Percentiles rank a stretch among this genome's conserved stretches.
Evolutionary conservation across 2,329 filamentous ascomycete species (phyloP).

Genomic region (Diaporthe citrichinensis): DNA sequence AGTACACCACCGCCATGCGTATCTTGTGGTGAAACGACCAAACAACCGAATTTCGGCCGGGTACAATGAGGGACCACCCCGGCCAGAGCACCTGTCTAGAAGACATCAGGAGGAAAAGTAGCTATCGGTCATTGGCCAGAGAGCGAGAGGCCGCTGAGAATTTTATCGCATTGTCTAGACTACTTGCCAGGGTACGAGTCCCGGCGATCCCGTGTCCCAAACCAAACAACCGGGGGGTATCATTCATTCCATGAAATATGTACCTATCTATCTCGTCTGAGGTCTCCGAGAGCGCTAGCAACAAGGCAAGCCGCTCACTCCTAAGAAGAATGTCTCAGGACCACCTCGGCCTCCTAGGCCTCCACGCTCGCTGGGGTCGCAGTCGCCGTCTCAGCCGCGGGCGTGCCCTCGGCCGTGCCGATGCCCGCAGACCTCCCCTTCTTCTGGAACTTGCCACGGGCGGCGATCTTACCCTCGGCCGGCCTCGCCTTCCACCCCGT

Average conservation of each 20-base stretch:
- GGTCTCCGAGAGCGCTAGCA: not conserved
- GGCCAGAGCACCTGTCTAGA: not conserved
- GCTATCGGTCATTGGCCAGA: not conserved
- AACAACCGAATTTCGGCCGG: not conserved
- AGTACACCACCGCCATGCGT: not conserved
- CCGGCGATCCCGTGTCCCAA: not conserved
- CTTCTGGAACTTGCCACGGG: constrained; percentile 83
- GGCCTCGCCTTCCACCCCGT: constrained; percentile 87
- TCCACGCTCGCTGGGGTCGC: constrained; percentile 24
- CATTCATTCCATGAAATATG: constrained; percentile 35
- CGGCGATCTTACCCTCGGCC: constrained; percentile 83
- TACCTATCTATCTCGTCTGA: constrained; percentile 15
- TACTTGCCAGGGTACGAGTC: not conserved
- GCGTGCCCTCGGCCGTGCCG: constrained; percentile 38
- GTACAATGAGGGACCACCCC: not conserved
- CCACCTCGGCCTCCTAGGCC: not conserved
- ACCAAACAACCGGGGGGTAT: constrained; percentile 36
- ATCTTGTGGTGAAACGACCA: constrained; percentile 1
- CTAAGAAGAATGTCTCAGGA: not conserved
- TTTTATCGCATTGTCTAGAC: constrained; percentile 25
- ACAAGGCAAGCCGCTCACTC: not conserved
- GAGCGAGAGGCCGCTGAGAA: constrained; percentile 5
- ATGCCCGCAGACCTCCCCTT: constrained; percentile 53
- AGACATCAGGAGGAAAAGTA: not conserved
- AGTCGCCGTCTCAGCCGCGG: constrained; percentile 25